Evolutionary conservation across 192 early-diverging fungal species (phyloP).

Genomic region (Coemansia umbellata): DNA sequence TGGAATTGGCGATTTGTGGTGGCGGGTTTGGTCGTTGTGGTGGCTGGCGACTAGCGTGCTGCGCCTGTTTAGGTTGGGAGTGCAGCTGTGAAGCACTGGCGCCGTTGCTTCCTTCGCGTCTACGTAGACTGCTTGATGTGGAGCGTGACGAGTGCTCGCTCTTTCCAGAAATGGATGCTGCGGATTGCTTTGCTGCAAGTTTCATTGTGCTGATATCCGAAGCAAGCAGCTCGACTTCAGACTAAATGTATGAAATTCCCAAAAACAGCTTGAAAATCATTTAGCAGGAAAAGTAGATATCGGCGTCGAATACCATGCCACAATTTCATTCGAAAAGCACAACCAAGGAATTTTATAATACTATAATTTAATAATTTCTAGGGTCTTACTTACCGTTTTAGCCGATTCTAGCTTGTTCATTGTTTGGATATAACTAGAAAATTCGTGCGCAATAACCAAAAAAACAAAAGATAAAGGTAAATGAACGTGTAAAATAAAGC

Average conservation of each 20-base stretch:
- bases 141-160: conserved; percentile 3
- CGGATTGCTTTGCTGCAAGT: conserved; percentile 7
- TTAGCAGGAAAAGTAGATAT: too few species aligned
- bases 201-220: conserved; percentile 33
- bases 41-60: background rate
- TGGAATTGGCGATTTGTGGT: background rate
- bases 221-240: conserved; percentile 22
- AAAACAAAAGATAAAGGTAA: background rate
- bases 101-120: background rate
- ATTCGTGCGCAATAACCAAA: too few species aligned
- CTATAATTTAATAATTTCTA: background rate
- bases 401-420: conserved; percentile 10
- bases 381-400: conserved; percentile 11
- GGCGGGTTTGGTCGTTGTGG: conserved; percentile 1
- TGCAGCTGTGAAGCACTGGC: background rate
- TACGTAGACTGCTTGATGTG: conserved; percentile 5
- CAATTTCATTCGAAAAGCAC: too few species aligned
- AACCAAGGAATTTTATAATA: too few species aligned
- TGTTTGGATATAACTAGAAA: background rate
- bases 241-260: conserved; percentile 8
- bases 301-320: too few species aligned
- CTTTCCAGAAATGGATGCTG: background rate
- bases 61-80: background rate
- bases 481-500: background rate
- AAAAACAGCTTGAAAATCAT: too few species aligned